Conservation (phyloP, 352 stramenopile species). For the Pythium chondricola region DNA sequence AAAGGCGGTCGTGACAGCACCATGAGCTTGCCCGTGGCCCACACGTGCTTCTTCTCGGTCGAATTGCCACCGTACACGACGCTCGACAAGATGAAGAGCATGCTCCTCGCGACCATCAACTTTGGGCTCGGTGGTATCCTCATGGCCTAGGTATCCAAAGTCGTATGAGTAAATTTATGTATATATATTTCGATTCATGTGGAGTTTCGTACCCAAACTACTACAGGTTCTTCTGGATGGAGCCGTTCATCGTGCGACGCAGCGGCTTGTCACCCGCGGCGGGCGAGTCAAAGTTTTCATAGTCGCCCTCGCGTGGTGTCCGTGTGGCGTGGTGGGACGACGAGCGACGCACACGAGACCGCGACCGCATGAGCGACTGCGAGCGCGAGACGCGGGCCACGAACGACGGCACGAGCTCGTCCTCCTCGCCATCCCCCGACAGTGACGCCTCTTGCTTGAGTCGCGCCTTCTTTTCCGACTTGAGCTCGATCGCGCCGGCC, state of each 20-base stretch:
- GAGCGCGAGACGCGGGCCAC: conserved; percentile 54
- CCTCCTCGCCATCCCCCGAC: conserved; percentile 31
- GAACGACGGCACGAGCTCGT: conserved; percentile 30
- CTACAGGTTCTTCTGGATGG: conserved; percentile 15
- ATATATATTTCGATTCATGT: conserved; percentile 4
- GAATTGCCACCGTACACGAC: conserved; percentile 92
- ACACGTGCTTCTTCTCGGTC: conserved; percentile 96
- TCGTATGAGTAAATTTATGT: background rate
- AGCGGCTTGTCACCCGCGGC: conserved; percentile 15
- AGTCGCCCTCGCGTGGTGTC: conserved; percentile 53
- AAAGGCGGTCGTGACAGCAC: conserved; percentile 80
- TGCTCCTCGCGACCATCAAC: conserved; percentile 92
- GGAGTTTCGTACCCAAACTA: background rate
- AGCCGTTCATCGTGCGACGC: conserved; percentile 20
- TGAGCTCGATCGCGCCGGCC: conserved; percentile 78
- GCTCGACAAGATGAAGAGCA: conserved; percentile 85
- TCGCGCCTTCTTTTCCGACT: conserved; percentile 75
- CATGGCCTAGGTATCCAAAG: conserved; percentile 47
- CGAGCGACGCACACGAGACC: conserved; percentile 49
- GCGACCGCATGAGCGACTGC: conserved; percentile 79
- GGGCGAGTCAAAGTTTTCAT: conserved; percentile 81
- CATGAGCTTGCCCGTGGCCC: conserved; percentile 85
- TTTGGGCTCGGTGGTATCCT: conserved; percentile 90
- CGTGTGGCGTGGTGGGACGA: conserved; percentile 48
- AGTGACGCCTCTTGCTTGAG: conserved; percentile 40